Base-by-base conservation (phyloP, 305 asterid genomes). In the Fraxinus angustifolia region DNA sequence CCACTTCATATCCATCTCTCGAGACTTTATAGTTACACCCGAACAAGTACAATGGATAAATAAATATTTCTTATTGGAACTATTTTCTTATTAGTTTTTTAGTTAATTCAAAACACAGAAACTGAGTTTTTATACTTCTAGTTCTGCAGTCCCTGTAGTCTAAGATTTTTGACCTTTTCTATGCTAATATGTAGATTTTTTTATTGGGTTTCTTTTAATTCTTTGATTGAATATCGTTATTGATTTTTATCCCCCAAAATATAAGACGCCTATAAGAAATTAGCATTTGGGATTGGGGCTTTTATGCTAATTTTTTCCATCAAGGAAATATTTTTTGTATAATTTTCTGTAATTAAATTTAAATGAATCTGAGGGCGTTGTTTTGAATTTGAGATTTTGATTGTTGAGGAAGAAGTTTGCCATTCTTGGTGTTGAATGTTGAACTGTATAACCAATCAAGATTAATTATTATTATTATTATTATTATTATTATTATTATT, bases 91-190 rank as follows among this genome's bases (percentile, higher is more conserved):
- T 40, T 10, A 40, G 7, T 10, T 40, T 40, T 40, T 62, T 62
- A 33, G 72, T 62, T 14, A 62, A 62, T 60, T 4, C 50, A 73
- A 73, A 82, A 33, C 42, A 19, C 73, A 10, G 50, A 76, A 71
- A 75, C 62, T 82, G 75, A 82, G 84, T 81, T 73, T 86, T 86
- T 82, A 23, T 78, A 40, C 67, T 78, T 45, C 82, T 50, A 79
- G 42, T 78, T 58, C 81, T 58, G 79, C 42, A 40, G 14, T 58
- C 80, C 38, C 10, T 28, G 8, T 71, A 68, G 76, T 76, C 82
- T 50, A 67, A 84, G 87, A 80, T 85, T 86, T 62, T 88, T 86
- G 89, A 84, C 88, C 81, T 82, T 84, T 76, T 83, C 73, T 80
- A 72, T 23, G 81, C 78, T 30, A 36, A 68, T 84, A 70, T 36